phyloP scores from a whole-genome alignment of 495 filamentous ascomycete genomes.

The Penicillium fimorum region DNA sequence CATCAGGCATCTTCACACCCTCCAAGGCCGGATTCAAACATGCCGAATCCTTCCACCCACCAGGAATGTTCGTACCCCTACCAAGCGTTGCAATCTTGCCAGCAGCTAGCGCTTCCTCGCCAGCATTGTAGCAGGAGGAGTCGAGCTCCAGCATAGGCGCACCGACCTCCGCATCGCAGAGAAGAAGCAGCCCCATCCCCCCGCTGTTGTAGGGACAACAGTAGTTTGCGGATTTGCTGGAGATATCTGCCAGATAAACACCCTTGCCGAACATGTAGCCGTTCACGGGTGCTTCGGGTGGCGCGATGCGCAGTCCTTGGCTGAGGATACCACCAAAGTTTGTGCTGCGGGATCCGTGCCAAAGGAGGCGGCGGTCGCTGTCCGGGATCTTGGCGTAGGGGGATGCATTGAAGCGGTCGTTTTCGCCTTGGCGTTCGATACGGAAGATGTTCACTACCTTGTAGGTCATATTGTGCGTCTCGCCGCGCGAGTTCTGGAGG shows the following conservation, averaged over 20 bases:
- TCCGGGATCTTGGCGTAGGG: constrained; percentile 43
- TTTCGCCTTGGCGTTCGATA: constrained; percentile 73
- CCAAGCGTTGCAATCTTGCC: constrained; percentile 68
- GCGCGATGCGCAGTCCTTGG: constrained; percentile 83
- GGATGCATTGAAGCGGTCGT: constrained; percentile 61
- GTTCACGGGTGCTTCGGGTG: constrained; percentile 73
- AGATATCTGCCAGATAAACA: constrained; percentile 87
- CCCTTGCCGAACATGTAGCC: constrained; percentile 88
- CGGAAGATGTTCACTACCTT: constrained; percentile 76
- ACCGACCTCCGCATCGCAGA: constrained; percentile 80
- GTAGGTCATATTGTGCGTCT: constrained; percentile 59
- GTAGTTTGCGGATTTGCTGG: constrained; percentile 75
- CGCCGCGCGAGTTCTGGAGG: constrained; percentile 59
- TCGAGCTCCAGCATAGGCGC: constrained; percentile 62
- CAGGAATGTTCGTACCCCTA: constrained; percentile 57
- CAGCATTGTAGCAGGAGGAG: constrained; percentile 56
- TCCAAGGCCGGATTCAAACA: constrained; percentile 58
- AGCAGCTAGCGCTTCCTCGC: constrained; percentile 54
- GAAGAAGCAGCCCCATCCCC: constrained; percentile 61
- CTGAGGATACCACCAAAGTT: constrained; percentile 83
- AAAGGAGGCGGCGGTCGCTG: constrained; percentile 69
- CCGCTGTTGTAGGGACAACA: constrained; percentile 58
- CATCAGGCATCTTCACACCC: constrained; percentile 62
- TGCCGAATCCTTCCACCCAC: constrained; percentile 72
- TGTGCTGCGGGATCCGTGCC: constrained; percentile 75